Conservation (phyloP, 495 filamentous ascomycete species). For the Trichoderma orchidacearum region DNA sequence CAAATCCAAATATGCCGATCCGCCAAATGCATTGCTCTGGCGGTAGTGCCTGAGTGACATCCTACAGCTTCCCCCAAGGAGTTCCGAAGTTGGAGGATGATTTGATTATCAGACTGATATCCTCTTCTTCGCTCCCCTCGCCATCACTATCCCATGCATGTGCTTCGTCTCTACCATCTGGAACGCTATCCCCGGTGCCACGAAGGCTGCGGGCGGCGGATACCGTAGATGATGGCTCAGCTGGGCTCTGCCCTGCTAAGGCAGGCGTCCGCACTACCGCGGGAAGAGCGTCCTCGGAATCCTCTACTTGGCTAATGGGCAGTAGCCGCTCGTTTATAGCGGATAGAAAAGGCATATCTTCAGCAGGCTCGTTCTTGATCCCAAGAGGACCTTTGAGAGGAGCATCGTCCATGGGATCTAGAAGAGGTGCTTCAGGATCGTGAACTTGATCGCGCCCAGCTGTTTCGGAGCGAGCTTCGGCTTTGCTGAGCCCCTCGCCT, state of each 20-base stretch:
- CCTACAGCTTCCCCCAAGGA: conserved; percentile 16
- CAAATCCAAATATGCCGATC: too few species aligned
- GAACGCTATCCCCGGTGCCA: too few species aligned
- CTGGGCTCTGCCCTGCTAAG: too few species aligned
- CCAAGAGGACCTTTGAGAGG: conserved; percentile 28
- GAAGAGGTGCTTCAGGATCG: not conserved
- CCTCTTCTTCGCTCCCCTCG: conserved; percentile 20
- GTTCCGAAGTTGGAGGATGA: conserved; percentile 48
- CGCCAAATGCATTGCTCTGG: too few species aligned
- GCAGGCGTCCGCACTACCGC: conserved; percentile 11
- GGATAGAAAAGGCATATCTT: conserved; percentile 32
- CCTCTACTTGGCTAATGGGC: conserved; percentile 19
- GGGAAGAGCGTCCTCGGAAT: conserved; percentile 19
- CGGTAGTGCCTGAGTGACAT: too few species aligned
- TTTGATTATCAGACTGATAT: conserved; percentile 44
- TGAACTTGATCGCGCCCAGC: conserved; percentile 6
- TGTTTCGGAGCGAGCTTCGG: conserved; percentile 7
- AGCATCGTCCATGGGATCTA: conserved; percentile 18
- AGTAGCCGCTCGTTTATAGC: conserved; percentile 28
- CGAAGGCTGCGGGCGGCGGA: too few species aligned
- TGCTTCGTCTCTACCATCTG: conserved; percentile 4
- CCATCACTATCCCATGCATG: conserved; percentile 15
- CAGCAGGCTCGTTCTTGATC: conserved; percentile 28
- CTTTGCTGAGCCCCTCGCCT: not conserved
- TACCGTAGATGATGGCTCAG: too few species aligned